These are phyloP conservation scores for Rhododendron henanense DNA, from an alignment of 148 eudicot species.

Conservation along the genomic window DNA sequence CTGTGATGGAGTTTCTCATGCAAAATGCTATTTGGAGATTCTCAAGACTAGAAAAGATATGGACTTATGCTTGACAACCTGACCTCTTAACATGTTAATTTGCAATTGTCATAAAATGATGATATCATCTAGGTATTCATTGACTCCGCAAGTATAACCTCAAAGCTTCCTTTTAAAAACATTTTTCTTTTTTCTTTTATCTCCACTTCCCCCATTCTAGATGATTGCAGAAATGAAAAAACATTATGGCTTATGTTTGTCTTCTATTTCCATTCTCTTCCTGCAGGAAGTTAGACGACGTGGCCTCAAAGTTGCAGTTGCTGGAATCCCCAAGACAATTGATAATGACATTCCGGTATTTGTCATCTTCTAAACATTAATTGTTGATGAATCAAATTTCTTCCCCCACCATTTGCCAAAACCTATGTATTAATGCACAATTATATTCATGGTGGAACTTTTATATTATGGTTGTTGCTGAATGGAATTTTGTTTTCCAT, in stretches of 20 bases:
- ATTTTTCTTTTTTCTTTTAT: background rate
- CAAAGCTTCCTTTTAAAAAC: background rate
- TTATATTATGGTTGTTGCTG: conserved; percentile 17
- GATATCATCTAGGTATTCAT: background rate
- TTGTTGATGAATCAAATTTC: background rate
- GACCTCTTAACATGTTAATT: background rate
- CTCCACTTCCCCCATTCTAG: background rate
- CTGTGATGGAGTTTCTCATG: background rate
- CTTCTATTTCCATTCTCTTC: conserved; percentile 1
- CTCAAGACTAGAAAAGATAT: background rate
- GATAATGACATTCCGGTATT: conserved; percentile 96
- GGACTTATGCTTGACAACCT: background rate
- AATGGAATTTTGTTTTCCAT: background rate
- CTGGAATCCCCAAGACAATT: conserved; percentile 95
- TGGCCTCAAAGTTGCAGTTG: conserved; percentile 72
- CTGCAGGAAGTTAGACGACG: conserved; percentile 81
- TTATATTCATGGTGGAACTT: background rate
- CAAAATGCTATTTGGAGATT: background rate
- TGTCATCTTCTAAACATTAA: background rate
- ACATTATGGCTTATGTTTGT: conserved; percentile 1
- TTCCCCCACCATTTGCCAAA: background rate
- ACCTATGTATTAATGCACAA: background rate
- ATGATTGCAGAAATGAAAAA: background rate
- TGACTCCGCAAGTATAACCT: background rate
- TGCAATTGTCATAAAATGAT: background rate